These are phyloP conservation scores for Entelexis sorbosivorans DNA, from an alignment of 1,139 yeast species.

Conservation along the genomic window DNA sequence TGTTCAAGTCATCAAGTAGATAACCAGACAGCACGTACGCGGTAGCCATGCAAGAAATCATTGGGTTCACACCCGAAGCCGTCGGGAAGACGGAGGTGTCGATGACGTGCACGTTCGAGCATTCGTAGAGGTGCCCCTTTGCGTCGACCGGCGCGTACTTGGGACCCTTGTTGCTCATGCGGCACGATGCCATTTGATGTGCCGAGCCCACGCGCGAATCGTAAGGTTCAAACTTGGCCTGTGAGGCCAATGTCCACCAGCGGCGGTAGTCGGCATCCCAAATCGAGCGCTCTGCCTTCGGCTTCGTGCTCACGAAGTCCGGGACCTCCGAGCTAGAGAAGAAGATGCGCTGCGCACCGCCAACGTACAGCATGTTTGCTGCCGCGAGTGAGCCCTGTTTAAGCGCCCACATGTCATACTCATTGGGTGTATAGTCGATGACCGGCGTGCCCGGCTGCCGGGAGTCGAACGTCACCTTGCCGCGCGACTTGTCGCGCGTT, in stretches of 20 bases:
- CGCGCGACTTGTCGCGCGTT: conserved; percentile 41
- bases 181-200: conserved; percentile 51
- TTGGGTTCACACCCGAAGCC: conserved; percentile 50
- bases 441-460: conserved; percentile 36
- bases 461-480: conserved; percentile 31
- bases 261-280: conserved; percentile 39
- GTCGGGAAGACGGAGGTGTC: conserved; percentile 50
- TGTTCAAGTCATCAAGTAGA: conserved; percentile 24
- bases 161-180: conserved; percentile 44
- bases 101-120: conserved; percentile 44
- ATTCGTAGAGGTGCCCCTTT: conserved; percentile 44
- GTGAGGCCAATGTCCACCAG: conserved; percentile 36
- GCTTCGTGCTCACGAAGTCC: conserved; percentile 34
- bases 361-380: conserved; percentile 42
- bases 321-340: conserved; percentile 36
- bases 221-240: conserved; percentile 28
- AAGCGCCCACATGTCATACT: conserved; percentile 39
- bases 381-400: conserved; percentile 36
- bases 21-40: conserved; percentile 26
- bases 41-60: conserved; percentile 29
- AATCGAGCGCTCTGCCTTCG: conserved; percentile 36
- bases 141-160: conserved; percentile 41
- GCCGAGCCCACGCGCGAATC: conserved; percentile 42
- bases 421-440: conserved; percentile 37
- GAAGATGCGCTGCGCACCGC: conserved; percentile 42